Evolutionary conservation across 164 flowering plant genomes (phyloP).

Genomic region (Kingdonia uniflora): DNA sequence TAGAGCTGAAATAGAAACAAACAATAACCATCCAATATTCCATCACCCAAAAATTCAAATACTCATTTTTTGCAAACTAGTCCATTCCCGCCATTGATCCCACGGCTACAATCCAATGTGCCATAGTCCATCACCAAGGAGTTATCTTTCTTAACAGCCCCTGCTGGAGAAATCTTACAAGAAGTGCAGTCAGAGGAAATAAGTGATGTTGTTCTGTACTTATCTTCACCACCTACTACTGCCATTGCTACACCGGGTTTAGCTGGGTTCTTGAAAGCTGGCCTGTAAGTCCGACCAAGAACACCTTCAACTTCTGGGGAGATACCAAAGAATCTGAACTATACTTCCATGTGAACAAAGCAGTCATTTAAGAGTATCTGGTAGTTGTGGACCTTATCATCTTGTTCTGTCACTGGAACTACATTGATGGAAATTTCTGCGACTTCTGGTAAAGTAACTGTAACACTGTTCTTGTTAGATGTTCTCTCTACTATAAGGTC

Average conservation of each 20-base stretch:
- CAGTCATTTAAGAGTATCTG: constrained; percentile 58
- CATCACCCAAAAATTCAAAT: neutral
- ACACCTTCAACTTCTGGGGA: constrained; percentile 66
- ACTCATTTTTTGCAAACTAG: constrained; percentile 53
- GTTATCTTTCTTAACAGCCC: constrained; percentile 9
- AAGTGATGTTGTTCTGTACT: constrained; percentile 47
- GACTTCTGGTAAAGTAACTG: constrained; percentile 19
- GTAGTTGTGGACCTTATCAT: constrained; percentile 46
- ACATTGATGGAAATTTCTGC: constrained; percentile 35
- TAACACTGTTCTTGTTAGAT: constrained; percentile 23
- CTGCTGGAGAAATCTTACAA: constrained; percentile 39
- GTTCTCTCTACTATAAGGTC: constrained; percentile 28
- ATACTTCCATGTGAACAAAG: constrained; percentile 70
- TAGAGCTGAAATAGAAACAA: too few relatives aligned
- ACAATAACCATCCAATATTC: too few relatives aligned
- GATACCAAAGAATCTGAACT: constrained; percentile 48
- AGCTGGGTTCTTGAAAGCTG: constrained; percentile 51
- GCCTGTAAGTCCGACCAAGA: constrained; percentile 62
- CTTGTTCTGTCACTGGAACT: constrained; percentile 34
- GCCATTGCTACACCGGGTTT: constrained; percentile 76
- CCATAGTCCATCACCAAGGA: constrained; percentile 24
- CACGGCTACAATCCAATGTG: constrained; percentile 40
- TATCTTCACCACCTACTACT: constrained; percentile 64
- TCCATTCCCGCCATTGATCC: constrained; percentile 34
- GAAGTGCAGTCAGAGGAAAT: constrained; percentile 37